Evolutionary conservation across 208 protist species (phyloP).

Genomic region (Acanthamoeba rhysodes): DNA sequence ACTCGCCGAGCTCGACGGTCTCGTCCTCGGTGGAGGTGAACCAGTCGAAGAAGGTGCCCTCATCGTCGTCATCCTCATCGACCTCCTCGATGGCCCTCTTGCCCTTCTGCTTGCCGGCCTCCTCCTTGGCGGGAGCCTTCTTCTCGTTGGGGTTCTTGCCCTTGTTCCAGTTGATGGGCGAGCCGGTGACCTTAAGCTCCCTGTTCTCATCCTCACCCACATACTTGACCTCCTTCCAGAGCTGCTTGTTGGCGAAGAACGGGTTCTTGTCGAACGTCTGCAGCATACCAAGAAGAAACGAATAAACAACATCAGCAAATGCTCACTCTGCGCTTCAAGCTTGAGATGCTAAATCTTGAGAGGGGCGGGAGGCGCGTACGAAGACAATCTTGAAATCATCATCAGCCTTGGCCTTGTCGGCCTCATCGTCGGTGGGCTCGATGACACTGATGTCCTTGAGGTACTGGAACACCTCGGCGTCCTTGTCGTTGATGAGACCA

Average conservation of each 20-base stretch:
- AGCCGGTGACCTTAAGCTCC: neutral
- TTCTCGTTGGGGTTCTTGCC: slow-evolving; percentile 53
- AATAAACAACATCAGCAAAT: neutral
- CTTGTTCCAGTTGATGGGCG: slow-evolving; percentile 63
- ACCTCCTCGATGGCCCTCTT: slow-evolving; percentile 7
- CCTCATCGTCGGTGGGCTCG: neutral
- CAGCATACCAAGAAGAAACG: neutral
- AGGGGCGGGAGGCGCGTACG: neutral
- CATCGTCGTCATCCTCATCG: slow-evolving; percentile 52
- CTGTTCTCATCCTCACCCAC: neutral
- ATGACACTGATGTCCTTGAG: neutral
- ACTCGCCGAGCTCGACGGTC: slow-evolving; percentile 57
- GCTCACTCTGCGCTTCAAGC: neutral
- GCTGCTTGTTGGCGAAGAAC: slow-evolving; percentile 54
- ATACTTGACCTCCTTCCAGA: slow-evolving; percentile 67
- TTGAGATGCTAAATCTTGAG: neutral
- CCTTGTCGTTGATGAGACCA: neutral
- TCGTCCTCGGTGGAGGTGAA: slow-evolving; percentile 8
- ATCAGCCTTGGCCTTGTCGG: neutral
- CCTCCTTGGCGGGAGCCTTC: neutral
- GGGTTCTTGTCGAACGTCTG: slow-evolving; percentile 75
- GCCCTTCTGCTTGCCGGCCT: slow-evolving; percentile 40
- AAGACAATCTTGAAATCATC: slow-evolving; percentile 64
- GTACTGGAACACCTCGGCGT: neutral
- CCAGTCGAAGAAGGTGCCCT: slow-evolving; percentile 29